Conservation (phyloP, 2,329 filamentous ascomycete species). For the Penicillium sp. region DNA sequence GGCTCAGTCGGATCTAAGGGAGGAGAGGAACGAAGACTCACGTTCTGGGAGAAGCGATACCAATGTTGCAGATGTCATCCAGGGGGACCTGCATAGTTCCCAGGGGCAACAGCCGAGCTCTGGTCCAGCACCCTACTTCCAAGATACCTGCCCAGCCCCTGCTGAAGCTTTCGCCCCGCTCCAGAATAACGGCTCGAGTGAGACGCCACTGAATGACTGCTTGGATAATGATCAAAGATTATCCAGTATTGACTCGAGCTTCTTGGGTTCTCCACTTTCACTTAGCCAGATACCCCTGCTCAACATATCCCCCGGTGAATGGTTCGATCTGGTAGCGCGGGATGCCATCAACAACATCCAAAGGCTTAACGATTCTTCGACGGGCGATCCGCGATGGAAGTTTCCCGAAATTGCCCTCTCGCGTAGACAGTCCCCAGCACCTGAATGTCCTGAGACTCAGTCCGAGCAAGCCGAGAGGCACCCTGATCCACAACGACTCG, state of each 20-base stretch:
- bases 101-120: not conserved
- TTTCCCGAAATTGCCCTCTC: conserved; percentile 6
- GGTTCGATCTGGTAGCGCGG: conserved; percentile 19
- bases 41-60: not conserved
- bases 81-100: not conserved
- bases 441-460: not conserved
- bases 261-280: conserved; percentile 2
- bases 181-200: not conserved
- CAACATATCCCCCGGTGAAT: conserved; percentile 14
- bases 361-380: not conserved
- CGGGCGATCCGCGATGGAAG: not conserved
- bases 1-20: not conserved
- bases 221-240: not conserved
- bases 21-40: not conserved
- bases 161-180: not conserved
- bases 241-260: conserved; percentile 2
- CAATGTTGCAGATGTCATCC: not conserved
- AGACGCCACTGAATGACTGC: not conserved
- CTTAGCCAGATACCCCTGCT: conserved; percentile 5
- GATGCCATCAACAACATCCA: conserved; percentile 15
- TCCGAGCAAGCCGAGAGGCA: not conserved
- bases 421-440: conserved; percentile 2
- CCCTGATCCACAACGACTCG: not conserved
- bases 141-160: not conserved
- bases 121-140: not conserved